Evolutionary conservation across 2,329 filamentous ascomycete species (phyloP), one percentile per base, ranked within the genome.

Genomic region (Diplodia mutila): DNA sequence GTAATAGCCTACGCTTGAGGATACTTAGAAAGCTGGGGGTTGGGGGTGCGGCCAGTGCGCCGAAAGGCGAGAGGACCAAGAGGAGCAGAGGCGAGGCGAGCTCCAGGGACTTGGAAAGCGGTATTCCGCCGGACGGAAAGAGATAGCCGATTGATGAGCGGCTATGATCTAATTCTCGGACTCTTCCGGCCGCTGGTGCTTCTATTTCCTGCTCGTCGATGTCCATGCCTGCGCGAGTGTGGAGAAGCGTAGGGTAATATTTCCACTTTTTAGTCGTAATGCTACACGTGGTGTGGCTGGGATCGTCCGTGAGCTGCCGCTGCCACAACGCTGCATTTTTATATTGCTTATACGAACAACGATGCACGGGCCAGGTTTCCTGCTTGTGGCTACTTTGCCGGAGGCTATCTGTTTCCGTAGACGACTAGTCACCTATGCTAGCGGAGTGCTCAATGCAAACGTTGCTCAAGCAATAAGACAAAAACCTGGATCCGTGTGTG

Each of bases 51-150:
- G 73, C 9, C 66, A 68, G 9, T 69, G 69, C 5, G 49, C 69
- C 5, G 70, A 68, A 14, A 72, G 71, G 73, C 52, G 64, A 71
- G 32, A 71, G 72, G 42, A 67, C n/a, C 16, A 68, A 42, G 49
- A 37, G 21, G 46, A 51, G 59, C 21, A 34, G 59, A 37, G 64
- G 64, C 7, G 52, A 66, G n/a, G 25, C 29, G 25, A 57, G 53
- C 39, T 23, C 23, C 21, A 25, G 39, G 69, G 77, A 79, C 64
- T 72, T 76, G 25, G 78, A 79, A 70, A 75, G 74, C 65, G 76
- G 70, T 11, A 79, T 79, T 49, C 72, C 77, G 16, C 77, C 77
- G 7, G 69, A 67, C 14, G 78, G 78, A 37, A 73, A 72, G 53
- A 61, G 68, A 25, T 68, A 61, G 49, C 42, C 42, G 42, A 18